Evolutionary conservation across 495 filamentous ascomycete genomes (phyloP), one percentile per base, ranked within the genome.

Genomic region (Peziza echinospora): DNA sequence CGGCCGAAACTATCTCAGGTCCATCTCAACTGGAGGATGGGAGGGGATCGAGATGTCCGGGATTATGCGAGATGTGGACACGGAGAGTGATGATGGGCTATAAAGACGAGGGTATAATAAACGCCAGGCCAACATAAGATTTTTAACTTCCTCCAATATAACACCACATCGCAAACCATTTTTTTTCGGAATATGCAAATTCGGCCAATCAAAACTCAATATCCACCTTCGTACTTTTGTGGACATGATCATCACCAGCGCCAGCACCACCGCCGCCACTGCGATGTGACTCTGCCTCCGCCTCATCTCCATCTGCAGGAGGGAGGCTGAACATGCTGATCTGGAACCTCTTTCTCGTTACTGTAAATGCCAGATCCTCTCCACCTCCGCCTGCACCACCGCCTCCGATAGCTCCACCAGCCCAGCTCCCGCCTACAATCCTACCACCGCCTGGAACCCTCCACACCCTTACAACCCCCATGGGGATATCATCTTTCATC

Each of bases 241-340:
- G 67, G 24, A 51, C 25, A 24, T 47, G 56, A 47, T 51, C 26
- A 5, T 57, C 54, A 21, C 62, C 51, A 40, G 49, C 62, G 21
- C 63, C 62, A 24, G 66, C 68, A 41, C 73, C 30, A 13, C 30
- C 30, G 30, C 30, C 30, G 13, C 30, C 6, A 37, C 13, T 5
- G 30, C 30, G 13, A 11, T 17, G 13, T n/a, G 30, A 17, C 30
- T 7, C 72, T 55, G 82, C 75, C 43, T 74, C 78, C 52, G 80
- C 76, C 25, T 69, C 68, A 48, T 87, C 83, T 3, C 76, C 82
- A 34, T 83, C 82, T n/a, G 84, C 71, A 1, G 89, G 89, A 26
- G 91, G 91, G 43, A 97, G 64, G 60, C 78, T 86, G 60, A 81
- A 97, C 6, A 82, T 79, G 62, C 78, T 84, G 50, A 97, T 85